A percentile compares a stretch with the other conserved stretches of the same genome.
phyloP scores from a whole-genome alignment of 2,329 filamentous ascomycete genomes.

The Colletotrichum spaethianum region DNA sequence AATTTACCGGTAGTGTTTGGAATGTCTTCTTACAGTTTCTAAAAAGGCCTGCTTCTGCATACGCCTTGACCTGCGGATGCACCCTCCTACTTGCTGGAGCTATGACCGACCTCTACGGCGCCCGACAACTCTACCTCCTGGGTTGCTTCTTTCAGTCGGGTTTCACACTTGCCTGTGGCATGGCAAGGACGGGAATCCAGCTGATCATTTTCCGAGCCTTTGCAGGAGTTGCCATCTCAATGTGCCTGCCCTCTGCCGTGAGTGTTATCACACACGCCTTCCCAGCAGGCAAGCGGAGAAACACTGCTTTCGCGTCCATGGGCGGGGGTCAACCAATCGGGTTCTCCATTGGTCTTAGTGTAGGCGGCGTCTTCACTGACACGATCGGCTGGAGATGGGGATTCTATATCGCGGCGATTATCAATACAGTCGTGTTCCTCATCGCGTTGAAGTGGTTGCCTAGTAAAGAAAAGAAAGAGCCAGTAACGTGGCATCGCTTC shows the following conservation, averaged over 20 bases:
- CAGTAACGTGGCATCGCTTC: constrained; percentile 37
- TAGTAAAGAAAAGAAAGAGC: constrained; percentile 61
- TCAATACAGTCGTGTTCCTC: constrained; percentile 57
- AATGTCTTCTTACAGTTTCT: background rate
- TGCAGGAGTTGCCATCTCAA: constrained; percentile 38
- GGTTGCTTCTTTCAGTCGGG: constrained; percentile 37
- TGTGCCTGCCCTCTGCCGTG: constrained; percentile 39
- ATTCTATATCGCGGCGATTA: constrained; percentile 37
- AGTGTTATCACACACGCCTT: constrained; percentile 40
- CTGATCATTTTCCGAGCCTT: constrained; percentile 40
- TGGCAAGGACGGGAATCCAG: constrained; percentile 31
- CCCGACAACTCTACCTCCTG: constrained; percentile 33
- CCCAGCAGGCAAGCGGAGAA: constrained; percentile 38
- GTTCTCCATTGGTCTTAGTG: constrained; percentile 35
- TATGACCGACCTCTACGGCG: constrained; percentile 39
- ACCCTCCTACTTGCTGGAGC: constrained; percentile 29
- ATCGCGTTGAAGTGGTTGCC: constrained; percentile 57
- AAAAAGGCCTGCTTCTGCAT: constrained; percentile 30
- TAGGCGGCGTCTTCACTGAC: constrained; percentile 39
- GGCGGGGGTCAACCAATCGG: constrained; percentile 40
- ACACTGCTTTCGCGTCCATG: constrained; percentile 52
- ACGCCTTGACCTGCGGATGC: constrained; percentile 29
- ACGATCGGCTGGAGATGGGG: constrained; percentile 39
- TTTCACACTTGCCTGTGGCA: constrained; percentile 36
- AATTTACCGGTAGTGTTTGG: fast-evolving